Evolutionary conservation across 805 yeast species (phyloP).

Genomic region (Candida hispaniensis): DNA sequence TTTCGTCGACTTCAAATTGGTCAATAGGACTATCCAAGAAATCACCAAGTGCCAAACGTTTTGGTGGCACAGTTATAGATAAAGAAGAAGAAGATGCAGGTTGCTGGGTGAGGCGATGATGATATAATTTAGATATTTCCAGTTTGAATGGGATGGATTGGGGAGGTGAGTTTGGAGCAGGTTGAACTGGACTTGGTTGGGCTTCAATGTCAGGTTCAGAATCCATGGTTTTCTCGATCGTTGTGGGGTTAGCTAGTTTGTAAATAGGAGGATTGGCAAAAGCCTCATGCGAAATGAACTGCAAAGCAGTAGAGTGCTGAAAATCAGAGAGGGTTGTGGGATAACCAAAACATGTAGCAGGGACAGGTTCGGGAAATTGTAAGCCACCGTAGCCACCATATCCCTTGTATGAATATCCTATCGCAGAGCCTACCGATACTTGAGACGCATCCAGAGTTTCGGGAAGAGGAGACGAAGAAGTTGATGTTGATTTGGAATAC

Average conservation of each 20-base stretch:
- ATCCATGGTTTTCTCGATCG: constrained; percentile 4
- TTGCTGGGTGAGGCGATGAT: neutral
- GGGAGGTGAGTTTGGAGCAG: too few relatives aligned
- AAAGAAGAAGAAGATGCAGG: constrained; percentile 5
- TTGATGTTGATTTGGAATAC: constrained; percentile 6
- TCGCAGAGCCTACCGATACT: constrained; percentile 4
- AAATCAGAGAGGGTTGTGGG: constrained; percentile 3
- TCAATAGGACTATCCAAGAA: constrained; percentile 9
- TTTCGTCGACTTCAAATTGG: constrained; percentile 1
- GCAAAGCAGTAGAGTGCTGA: constrained; percentile 6
- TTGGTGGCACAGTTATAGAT: constrained; percentile 2
- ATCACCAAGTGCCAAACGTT: constrained; percentile 7
- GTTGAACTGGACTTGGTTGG: neutral
- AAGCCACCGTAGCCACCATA: constrained; percentile 15
- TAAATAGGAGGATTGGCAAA: constrained; percentile 9
- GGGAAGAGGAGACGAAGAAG: constrained; percentile 7
- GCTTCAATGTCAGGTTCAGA: neutral
- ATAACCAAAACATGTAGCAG: constrained; percentile 12
- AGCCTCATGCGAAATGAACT: constrained; percentile 9
- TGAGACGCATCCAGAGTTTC: constrained; percentile 2
- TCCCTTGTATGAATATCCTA: constrained; percentile 10
- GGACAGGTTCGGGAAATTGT: constrained; percentile 11
- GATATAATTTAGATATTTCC: constrained; percentile 5
- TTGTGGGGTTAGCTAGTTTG: constrained; percentile 3
- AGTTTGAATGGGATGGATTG: constrained; percentile 9